phyloP scores from a whole-genome alignment of 345 rosid species.

The Aquilaria malaccensis region DNA sequence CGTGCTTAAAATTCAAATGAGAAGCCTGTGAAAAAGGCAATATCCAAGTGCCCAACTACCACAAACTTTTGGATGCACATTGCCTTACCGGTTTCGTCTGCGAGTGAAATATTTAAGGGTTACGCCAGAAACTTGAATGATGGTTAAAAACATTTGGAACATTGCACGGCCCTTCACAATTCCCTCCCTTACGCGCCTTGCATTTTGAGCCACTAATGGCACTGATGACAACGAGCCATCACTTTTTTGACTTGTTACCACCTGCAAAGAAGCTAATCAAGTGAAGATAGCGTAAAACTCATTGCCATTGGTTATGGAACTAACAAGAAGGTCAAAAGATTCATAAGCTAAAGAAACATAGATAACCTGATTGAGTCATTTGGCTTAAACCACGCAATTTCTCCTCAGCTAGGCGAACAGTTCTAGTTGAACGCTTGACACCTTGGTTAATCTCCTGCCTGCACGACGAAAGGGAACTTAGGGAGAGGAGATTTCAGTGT shows the following conservation, averaged over 20 bases:
- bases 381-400: constrained; percentile 52
- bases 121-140: constrained; percentile 37
- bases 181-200: constrained; percentile 50
- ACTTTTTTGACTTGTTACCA: constrained; percentile 27
- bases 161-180: constrained; percentile 63
- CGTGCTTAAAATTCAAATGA: constrained; percentile 3
- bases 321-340: background rate
- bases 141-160: constrained; percentile 39
- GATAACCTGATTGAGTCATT: constrained; percentile 45
- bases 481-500: background rate
- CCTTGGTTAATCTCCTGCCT: constrained; percentile 87
- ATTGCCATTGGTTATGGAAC: constrained; percentile 8
- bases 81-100: constrained; percentile 34
- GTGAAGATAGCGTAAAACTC: constrained; percentile 46
- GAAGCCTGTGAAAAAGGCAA: background rate
- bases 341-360: background rate
- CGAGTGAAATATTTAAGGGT: constrained; percentile 37
- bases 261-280: constrained; percentile 76
- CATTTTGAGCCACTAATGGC: constrained; percentile 52
- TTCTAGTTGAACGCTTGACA: constrained; percentile 68
- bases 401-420: constrained; percentile 83
- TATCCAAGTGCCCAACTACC: constrained; percentile 20
- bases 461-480: constrained; percentile 4
- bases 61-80: constrained; percentile 10
- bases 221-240: constrained; percentile 15